phyloP scores from a whole-genome alignment of 73 alveolate species.

The Paramecium biaurelia region DNA sequence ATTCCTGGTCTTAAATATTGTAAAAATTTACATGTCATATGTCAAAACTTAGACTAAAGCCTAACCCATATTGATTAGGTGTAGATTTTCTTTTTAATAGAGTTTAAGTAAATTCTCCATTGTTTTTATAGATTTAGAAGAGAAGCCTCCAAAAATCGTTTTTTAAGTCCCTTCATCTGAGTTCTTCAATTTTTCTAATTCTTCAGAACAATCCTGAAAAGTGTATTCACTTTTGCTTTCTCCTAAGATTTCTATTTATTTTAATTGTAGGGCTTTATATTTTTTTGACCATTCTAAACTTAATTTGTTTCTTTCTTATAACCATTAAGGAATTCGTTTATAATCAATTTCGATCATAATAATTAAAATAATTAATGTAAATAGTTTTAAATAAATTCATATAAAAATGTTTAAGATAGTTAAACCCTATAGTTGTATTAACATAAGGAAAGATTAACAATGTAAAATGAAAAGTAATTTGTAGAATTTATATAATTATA shows the following conservation, averaged over 20 bases:
- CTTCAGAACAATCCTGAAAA: neutral
- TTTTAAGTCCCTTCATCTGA: slow-evolving; percentile 18
- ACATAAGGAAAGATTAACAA: neutral
- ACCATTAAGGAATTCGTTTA: neutral
- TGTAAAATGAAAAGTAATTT: no score
- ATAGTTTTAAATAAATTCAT: neutral
- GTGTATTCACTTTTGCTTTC: neutral
- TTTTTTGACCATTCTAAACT: slow-evolving; percentile 26
- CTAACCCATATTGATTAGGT: slow-evolving; percentile 16
- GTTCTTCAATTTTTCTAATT: neutral
- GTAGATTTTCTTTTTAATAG: slow-evolving; percentile 25
- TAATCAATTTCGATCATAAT: slow-evolving; percentile 46
- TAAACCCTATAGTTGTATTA: neutral
- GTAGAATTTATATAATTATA: neutral
- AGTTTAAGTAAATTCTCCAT: neutral
- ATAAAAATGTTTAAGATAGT: neutral
- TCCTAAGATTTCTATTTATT: neutral
- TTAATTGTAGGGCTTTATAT: slow-evolving; percentile 34
- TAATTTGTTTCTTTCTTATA: neutral
- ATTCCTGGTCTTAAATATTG: slow-evolving; percentile 8
- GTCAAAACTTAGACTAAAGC: neutral
- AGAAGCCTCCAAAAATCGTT: slow-evolving; percentile 28
- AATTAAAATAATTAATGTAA: neutral
- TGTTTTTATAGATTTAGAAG: neutral
- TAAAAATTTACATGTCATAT: slow-evolving; percentile 16